Evolutionary conservation across 495 filamentous ascomycete species (phyloP), one percentile per base, ranked within the genome.

Genomic region (Hyaloscypha finlandica): DNA sequence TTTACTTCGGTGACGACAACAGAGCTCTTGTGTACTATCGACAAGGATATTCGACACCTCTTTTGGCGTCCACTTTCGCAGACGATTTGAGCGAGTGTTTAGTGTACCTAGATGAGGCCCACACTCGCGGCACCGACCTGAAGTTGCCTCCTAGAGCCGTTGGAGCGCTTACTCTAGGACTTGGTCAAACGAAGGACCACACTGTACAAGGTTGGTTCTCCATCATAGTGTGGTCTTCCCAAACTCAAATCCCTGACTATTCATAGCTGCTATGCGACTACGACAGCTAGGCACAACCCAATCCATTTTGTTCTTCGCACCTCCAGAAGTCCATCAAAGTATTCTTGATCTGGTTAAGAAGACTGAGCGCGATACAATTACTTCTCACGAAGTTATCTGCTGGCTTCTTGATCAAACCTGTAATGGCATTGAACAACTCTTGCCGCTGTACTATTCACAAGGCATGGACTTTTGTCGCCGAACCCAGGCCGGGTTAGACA

Each of bases 321-420:
- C 81, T 9, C 77, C 77, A 1, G 84, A 85, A 69, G 77, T 84
- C 11, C 37, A 81, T 35, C 73, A 70, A 30, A 77, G 74, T 59
- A 82, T 82, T n/a, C 31, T 68, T 2, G 61, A 70, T 30, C 9
- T 69, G 8, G 20, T 45, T 20, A 64, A 59, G n/a, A 63, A 71
- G 25, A 69, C n/a, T 25, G 14, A 8, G 19, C 51, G 63, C 42
- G 54, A 59, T 20, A 19, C 4, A 1, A 55, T 66, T 30, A 45
- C 59, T 20, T 72, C 70, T 9, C 51, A 12, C 45, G 61, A 69
- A 29, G 70, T 72, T 4, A 76, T 89, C 6, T 64, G 69, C 39
- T 90, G 88, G 88, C 78, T 88, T 6, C 75, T 91, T 0, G 79
- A 87, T 59, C 85, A 89, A 58, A 88, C 87, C 0, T 90, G 88